phyloP scores from a whole-genome alignment of 768 basidiomycete genomes.

The Plicaturopsis crispa region DNA sequence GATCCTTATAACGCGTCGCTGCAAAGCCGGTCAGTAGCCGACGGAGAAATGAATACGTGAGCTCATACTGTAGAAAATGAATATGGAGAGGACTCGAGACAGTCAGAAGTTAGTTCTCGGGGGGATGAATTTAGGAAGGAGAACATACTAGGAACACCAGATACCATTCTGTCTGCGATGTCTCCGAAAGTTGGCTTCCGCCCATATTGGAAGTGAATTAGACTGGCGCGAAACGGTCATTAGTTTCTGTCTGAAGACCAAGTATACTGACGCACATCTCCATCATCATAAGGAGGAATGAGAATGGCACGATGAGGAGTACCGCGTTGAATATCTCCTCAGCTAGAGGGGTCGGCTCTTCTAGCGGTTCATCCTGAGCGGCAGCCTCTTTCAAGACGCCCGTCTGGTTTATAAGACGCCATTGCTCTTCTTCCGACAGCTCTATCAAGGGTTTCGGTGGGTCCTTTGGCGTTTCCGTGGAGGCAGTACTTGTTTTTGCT shows the following conservation, averaged over 20 bases:
- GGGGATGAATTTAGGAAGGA: neutral
- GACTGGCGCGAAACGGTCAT: too few species aligned
- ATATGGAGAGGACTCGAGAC: constrained; percentile 55
- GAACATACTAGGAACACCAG: constrained; percentile 67
- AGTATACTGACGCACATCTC: constrained; percentile 57
- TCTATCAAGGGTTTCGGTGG: constrained; percentile 22
- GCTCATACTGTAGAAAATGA: constrained; percentile 67
- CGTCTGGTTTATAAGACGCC: constrained; percentile 63
- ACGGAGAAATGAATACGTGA: neutral
- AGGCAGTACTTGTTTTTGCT: neutral
- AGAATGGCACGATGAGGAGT: constrained; percentile 64
- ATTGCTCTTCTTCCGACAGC: constrained; percentile 71
- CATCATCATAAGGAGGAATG: constrained; percentile 73
- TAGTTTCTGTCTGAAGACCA: constrained; percentile 3
- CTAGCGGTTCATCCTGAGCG: constrained; percentile 3
- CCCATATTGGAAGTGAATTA: constrained; percentile 76
- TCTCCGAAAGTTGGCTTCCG: constrained; percentile 41
- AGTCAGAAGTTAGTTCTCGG: too few species aligned
- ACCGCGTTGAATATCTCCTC: constrained; percentile 68
- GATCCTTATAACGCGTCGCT: constrained; percentile 63
- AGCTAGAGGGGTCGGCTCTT: constrained; percentile 33
- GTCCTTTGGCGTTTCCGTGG: constrained; percentile 17
- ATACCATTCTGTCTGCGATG: constrained; percentile 49
- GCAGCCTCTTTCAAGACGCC: constrained; percentile 29
- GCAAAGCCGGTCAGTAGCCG: constrained; percentile 4